Percentiles rank a stretch among this genome's conserved stretches.
Evolutionary conservation across 192 early-diverging fungal genomes (phyloP).

Genomic region (Geosiphon pyriformis): DNA sequence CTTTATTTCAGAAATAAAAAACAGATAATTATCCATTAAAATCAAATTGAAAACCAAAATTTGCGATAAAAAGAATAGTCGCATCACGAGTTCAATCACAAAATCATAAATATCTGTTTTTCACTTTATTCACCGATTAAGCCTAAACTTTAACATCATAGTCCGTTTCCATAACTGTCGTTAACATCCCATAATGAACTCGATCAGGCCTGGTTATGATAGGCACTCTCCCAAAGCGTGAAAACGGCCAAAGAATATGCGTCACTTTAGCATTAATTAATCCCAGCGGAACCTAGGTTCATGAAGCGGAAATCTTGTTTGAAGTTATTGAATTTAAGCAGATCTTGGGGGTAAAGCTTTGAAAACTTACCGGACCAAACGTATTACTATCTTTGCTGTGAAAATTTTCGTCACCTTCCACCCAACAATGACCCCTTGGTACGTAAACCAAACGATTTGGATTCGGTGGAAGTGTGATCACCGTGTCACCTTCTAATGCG

Average conservation of each 20-base stretch:
- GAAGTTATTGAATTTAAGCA: neutral
- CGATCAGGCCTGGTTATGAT: neutral
- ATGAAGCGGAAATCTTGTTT: neutral
- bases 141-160: too few species aligned
- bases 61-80: too few species aligned
- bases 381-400: conserved; percentile 76
- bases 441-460: conserved; percentile 49
- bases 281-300: conserved; percentile 59
- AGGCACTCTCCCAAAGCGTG: conserved; percentile 53
- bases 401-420: conserved; percentile 82
- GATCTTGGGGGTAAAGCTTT: too few species aligned
- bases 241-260: conserved; percentile 62
- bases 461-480: conserved; percentile 45
- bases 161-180: too few species aligned
- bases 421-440: conserved; percentile 78
- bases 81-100: too few species aligned
- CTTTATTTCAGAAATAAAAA: too few species aligned
- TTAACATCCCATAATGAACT: conserved; percentile 12
- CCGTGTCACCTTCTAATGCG: conserved; percentile 73
- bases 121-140: too few species aligned
- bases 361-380: conserved; percentile 64
- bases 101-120: too few species aligned
- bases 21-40: too few species aligned
- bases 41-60: too few species aligned
- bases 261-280: conserved; percentile 57